Evolutionary conservation across 148 eudicot genomes (phyloP).

Genomic region (Dianthus caryophyllus): DNA sequence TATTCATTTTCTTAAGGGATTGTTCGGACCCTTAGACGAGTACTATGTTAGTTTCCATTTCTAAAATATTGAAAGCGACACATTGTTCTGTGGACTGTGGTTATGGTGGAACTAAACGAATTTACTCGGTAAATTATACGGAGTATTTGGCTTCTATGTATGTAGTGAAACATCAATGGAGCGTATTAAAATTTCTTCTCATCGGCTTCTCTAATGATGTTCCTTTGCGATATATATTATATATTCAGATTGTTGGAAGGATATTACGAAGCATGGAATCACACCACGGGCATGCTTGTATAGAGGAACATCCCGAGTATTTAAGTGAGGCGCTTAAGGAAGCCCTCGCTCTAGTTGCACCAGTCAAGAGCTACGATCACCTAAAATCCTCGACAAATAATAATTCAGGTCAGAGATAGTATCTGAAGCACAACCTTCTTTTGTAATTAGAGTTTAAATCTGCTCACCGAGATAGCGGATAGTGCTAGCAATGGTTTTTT

Average conservation of each 20-base stretch:
- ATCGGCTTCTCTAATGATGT: neutral
- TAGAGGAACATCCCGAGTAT: conserved; percentile 65
- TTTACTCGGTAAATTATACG: too few species aligned
- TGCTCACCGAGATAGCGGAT: too few species aligned
- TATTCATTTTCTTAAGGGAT: too few species aligned
- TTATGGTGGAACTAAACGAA: too few species aligned
- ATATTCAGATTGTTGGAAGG: conserved; percentile 71
- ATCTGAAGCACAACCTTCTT: too few species aligned
- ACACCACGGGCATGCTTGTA: conserved; percentile 39
- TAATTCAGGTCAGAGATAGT: neutral
- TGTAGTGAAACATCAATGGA: neutral
- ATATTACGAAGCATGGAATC: conserved; percentile 56
- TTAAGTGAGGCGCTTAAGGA: conserved; percentile 53
- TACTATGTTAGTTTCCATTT: too few species aligned
- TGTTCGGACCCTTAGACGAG: too few species aligned
- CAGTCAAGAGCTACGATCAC: conserved; percentile 46
- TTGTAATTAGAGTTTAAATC: too few species aligned
- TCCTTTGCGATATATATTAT: neutral
- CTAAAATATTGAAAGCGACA: too few species aligned
- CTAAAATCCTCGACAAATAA: neutral
- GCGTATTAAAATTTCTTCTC: neutral
- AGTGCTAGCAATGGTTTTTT: too few species aligned
- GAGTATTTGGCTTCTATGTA: too few species aligned
- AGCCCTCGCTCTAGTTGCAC: conserved; percentile 67
- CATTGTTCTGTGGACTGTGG: too few species aligned